These are phyloP conservation scores for Cercospora berteroae DNA, from an alignment of 2,329 filamentous ascomycete genomes.

Conservation along the genomic window DNA sequence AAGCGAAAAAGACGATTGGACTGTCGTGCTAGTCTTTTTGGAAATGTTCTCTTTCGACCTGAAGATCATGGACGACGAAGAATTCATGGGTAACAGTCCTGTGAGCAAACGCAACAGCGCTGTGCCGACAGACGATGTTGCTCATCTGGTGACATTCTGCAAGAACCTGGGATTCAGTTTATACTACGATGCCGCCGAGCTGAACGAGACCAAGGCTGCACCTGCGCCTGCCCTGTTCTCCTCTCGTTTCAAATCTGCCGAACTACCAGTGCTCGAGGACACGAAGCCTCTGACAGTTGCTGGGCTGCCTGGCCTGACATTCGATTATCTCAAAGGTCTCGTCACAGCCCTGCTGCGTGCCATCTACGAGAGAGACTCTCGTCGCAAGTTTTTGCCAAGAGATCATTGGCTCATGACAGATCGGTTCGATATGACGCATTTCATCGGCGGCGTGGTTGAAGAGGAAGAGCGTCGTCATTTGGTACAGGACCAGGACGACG, in stretches of 20 bases:
- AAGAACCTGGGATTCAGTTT: constrained; percentile 88
- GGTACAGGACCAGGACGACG: constrained; percentile 62
- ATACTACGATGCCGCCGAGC: constrained; percentile 75
- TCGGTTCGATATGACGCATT: constrained; percentile 78
- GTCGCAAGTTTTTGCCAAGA: constrained; percentile 76
- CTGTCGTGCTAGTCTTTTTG: constrained; percentile 81
- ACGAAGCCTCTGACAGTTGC: constrained; percentile 50
- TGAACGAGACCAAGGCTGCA: constrained; percentile 24
- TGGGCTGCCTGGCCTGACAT: constrained; percentile 68
- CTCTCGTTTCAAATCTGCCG: constrained; percentile 6
- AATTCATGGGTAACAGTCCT: constrained; percentile 59
- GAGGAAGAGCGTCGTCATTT: constrained; percentile 78
- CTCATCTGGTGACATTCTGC: constrained; percentile 73
- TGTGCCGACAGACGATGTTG: constrained; percentile 68
- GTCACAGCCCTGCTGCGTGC: constrained; percentile 79
- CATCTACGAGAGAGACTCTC: constrained; percentile 89
- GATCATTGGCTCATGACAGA: constrained; percentile 94
- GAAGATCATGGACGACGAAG: constrained; percentile 91
- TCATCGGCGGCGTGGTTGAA: constrained; percentile 78
- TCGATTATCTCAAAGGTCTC: constrained; percentile 75
- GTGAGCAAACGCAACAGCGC: constrained; percentile 57
- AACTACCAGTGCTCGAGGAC: constrained; percentile 25
- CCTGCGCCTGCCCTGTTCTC: constrained; percentile 9
- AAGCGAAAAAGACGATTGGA: constrained; percentile 68
- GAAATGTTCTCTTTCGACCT: constrained; percentile 93